Conservation (phyloP, 2,329 filamentous ascomycete genomes). For the Myriosclerotinia curreyana region DNA sequence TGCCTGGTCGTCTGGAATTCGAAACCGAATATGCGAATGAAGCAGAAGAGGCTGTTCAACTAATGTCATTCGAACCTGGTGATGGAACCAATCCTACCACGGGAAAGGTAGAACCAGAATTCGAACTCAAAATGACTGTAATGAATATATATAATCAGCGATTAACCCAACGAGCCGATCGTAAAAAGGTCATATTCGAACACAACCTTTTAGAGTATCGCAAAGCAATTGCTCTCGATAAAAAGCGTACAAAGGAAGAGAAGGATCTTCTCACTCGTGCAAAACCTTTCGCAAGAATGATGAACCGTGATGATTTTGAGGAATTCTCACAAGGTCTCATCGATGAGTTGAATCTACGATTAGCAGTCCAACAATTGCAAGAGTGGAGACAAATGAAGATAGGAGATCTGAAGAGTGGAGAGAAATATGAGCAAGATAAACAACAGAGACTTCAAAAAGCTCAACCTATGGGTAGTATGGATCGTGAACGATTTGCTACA, state of each 20-base stretch:
- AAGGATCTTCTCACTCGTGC: constrained; percentile 86
- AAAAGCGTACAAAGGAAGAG: constrained; percentile 95
- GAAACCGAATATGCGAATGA: constrained; percentile 98
- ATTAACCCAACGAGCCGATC: constrained; percentile 83
- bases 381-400: constrained; percentile 89
- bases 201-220: constrained; percentile 91
- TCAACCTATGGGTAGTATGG: constrained; percentile 75
- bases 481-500: constrained; percentile 72
- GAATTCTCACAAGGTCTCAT: constrained; percentile 79
- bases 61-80: constrained; percentile 97
- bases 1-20: constrained; percentile 95
- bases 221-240: constrained; percentile 84
- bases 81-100: constrained; percentile 85
- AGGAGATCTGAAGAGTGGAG: constrained; percentile 77
- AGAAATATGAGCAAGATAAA: constrained; percentile 93
- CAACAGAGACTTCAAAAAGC: constrained; percentile 66
- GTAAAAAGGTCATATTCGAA: constrained; percentile 96
- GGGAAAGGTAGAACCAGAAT: constrained; percentile 87
- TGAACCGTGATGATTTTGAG: constrained; percentile 90
- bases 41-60: constrained; percentile 94
- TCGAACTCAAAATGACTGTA: constrained; percentile 94
- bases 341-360: constrained; percentile 85
- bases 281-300: constrained; percentile 94
- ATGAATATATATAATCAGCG: constrained; percentile 98
- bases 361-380: constrained; percentile 86